phyloP scores from a whole-genome alignment of 306 rosid species.

The Geum urbanum region DNA sequence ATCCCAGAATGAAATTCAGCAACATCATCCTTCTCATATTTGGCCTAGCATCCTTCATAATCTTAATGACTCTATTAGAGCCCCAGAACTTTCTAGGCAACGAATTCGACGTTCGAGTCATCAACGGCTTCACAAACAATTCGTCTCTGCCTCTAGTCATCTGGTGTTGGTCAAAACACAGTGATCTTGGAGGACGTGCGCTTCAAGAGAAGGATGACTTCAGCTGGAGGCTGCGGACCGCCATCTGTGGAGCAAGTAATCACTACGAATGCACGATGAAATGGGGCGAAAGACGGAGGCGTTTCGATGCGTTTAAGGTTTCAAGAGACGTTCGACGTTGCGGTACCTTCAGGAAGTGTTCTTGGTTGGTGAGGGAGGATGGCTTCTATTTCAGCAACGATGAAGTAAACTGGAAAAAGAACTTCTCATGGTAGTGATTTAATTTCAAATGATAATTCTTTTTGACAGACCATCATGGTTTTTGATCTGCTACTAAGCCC shows the following conservation, averaged over 20 bases:
- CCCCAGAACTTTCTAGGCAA: conserved; percentile 30
- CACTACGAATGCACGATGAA: conserved; percentile 69
- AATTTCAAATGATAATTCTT: too few relatives aligned
- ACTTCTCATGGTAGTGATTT: conserved; percentile 54
- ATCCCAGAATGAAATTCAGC: conserved; percentile 17
- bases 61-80: conserved; percentile 24
- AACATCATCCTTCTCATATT: conserved; percentile 17
- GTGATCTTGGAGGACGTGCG: conserved; percentile 75
- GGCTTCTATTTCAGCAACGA: conserved; percentile 85
- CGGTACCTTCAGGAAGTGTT: conserved; percentile 43
- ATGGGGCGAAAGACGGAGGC: conserved; percentile 60
- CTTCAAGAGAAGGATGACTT: conserved; percentile 80
- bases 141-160: conserved; percentile 72
- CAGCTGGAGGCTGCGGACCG: conserved; percentile 56
- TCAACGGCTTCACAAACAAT: conserved; percentile 70
- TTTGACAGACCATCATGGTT: too few relatives aligned
- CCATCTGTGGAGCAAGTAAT: conserved; percentile 42
- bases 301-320: conserved; percentile 66
- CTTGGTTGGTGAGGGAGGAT: conserved; percentile 59
- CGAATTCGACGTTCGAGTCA: conserved; percentile 55
- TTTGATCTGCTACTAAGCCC: too few relatives aligned
- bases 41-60: conserved; percentile 25
- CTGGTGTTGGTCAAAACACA: conserved; percentile 65
- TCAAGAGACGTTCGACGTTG: conserved; percentile 63
- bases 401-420: conserved; percentile 65